Base-by-base conservation (phyloP, 176 grass and related monocot species). In the Calamus simplicifolius region DNA sequence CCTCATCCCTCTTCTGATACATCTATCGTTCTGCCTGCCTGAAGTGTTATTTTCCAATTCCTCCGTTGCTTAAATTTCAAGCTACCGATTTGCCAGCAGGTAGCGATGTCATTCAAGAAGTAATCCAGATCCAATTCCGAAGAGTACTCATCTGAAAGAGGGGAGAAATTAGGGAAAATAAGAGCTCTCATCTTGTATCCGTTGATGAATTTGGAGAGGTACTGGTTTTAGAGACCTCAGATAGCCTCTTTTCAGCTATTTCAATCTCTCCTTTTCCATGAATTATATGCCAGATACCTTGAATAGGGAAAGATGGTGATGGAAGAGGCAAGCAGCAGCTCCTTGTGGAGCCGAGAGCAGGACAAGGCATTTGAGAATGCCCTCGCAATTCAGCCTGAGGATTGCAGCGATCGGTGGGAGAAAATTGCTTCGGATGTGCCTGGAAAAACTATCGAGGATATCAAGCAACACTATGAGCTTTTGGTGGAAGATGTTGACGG, bases 301-400 rank as follows among this genome's bases (percentile, higher is more conserved):
- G 6, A 19, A 10, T 18, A 25, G 21, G 17, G 27, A 6, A 31
- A 18, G 57, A 83, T 80, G 79, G 69, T 62, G 52, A 68, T 54
- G 78, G 89, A 88, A 57, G 89, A 95, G 75, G 81, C 71, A 59
- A 88, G 67, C 69, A 85, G 89, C 80, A 62, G 75, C 54, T 71
- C 54, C 3, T 51, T 17, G 21, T 95, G 89, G 89, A 88, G 71
- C 18, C 64, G 81, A 27, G 85, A 82, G 60, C 80, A 95, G 61
- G 89, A 95, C 71, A 95, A 95, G 80, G 85, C 74, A 4, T 95
- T 95, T 62, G 89, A 95, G 71, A 95, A 95, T 74, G 80, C 81
- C 19, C 59, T 95, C 3, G 89, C 84, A 0, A 81, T 73, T 35
- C 18, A 62, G 30, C 66, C 52, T 12, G 69, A 62, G 69, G 49